phyloP scores from a whole-genome alignment of 1,284 basidiomycete species.

The Macrocystidia cucumis region DNA sequence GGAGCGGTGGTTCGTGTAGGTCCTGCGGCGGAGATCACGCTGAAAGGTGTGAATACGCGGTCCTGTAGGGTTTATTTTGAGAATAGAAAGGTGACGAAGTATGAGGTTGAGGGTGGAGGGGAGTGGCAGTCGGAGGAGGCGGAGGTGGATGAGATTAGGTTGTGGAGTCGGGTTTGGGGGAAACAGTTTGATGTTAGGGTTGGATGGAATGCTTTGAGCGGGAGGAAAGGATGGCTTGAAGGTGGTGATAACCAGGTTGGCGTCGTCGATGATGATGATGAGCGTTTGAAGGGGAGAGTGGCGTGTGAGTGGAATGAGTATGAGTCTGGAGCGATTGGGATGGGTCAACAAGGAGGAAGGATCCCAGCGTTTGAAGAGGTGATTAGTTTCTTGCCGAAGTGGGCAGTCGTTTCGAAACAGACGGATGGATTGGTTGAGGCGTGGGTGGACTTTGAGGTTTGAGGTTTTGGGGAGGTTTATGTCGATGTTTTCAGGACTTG shows the following conservation, averaged over 20 bases:
- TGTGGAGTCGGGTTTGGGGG: conserved; percentile 71
- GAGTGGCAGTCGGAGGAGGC: conserved; percentile 31
- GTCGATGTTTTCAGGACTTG: too few species aligned
- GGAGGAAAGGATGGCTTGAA: too few species aligned
- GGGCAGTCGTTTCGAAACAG: conserved; percentile 57
- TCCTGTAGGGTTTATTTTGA: conserved; percentile 58
- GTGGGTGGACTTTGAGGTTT: conserved; percentile 34
- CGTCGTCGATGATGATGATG: too few species aligned
- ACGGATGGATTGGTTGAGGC: conserved; percentile 58
- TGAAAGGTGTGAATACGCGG: conserved; percentile 55
- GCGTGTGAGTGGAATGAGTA: conserved; percentile 70
- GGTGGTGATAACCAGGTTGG: too few species aligned
- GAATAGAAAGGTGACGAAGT: conserved; percentile 31
- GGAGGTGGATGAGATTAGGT: conserved; percentile 26
- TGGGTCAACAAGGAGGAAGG: conserved; percentile 24
- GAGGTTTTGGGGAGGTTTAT: too few species aligned
- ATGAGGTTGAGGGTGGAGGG: conserved; percentile 19
- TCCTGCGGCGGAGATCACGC: conserved; percentile 34
- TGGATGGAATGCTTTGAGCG: conserved; percentile 26
- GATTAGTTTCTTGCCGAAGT: conserved; percentile 56
- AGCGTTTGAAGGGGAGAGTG: conserved; percentile 37
- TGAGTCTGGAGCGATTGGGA: conserved; percentile 44
- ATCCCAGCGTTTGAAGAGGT: conserved; percentile 73
- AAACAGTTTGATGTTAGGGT: conserved; percentile 49
- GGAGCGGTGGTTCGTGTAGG: too few species aligned